Evolutionary conservation across 2,329 filamentous ascomycete species (phyloP).

Genomic region (Colletotrichum sp.): DNA sequence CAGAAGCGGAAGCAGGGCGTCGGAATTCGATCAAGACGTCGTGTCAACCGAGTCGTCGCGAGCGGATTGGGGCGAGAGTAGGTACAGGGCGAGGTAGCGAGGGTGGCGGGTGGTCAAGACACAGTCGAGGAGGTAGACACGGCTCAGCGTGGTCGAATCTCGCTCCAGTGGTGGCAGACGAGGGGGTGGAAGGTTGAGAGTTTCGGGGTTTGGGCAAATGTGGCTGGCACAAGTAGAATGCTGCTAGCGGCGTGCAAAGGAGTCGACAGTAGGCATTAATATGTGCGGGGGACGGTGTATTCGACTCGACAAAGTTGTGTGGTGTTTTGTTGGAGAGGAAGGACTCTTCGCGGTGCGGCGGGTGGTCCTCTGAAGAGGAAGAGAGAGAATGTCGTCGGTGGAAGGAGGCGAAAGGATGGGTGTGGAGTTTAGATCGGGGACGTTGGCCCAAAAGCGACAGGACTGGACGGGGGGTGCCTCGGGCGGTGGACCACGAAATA

Average conservation of each 20-base stretch:
- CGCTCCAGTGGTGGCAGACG: not conserved
- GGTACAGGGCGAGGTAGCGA: not conserved
- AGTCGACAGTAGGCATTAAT: not conserved
- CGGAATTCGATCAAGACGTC: conserved; percentile 5
- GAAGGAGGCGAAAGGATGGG: conserved; percentile 20
- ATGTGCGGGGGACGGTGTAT: not conserved
- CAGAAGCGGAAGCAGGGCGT: conserved; percentile 8
- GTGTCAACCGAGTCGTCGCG: not conserved
- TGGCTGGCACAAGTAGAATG: conserved; percentile 9
- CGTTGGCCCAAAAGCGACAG: conserved; percentile 20
- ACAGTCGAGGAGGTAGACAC: not conserved
- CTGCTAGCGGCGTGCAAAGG: conserved; percentile 7
- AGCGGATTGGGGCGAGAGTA: not conserved
- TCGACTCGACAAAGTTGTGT: not conserved
- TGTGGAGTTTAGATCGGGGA: conserved; percentile 22
- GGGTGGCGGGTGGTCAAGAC: not conserved
- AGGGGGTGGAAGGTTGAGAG: conserved; percentile 7
- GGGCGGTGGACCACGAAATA: conserved; percentile 21
- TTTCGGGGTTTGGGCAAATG: not conserved
- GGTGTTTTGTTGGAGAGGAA: not conserved
- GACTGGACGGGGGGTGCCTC: conserved; percentile 16
- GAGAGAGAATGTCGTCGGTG: conserved; percentile 19
- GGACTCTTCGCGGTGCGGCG: conserved; percentile 10
- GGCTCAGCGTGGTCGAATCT: conserved; percentile 12
- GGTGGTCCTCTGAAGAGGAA: conserved; percentile 7